Percentiles rank a stretch among this genome's conserved stretches.
phyloP scores from a whole-genome alignment of 2,329 filamentous ascomycete species.

The Zalaria sp. region DNA sequence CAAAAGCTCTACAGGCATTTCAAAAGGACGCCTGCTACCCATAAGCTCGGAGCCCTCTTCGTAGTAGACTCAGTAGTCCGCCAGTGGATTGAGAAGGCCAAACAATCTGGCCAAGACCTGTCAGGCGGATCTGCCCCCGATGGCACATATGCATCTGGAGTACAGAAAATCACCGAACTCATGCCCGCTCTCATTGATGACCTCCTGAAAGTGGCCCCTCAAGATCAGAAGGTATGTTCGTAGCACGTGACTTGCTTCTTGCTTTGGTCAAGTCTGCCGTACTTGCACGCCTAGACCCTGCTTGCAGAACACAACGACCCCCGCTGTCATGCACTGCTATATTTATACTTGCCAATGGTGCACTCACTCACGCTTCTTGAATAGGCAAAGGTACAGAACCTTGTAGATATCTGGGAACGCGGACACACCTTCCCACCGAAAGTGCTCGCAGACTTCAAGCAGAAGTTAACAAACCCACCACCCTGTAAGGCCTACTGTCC shows the following conservation, averaged over 20 bases:
- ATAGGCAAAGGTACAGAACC: conserved; percentile 91
- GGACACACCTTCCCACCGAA: conserved; percentile 74
- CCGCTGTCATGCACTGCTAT: not conserved
- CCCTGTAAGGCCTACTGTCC: conserved; percentile 46
- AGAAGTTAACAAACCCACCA: conserved; percentile 52
- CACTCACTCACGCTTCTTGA: conserved; percentile 13
- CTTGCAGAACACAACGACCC: no score
- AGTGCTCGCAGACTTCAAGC: conserved; percentile 72
- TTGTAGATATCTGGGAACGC: conserved; percentile 97
- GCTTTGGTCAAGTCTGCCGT: no score
- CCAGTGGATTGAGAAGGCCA: conserved; percentile 95
- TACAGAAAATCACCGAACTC: conserved; percentile 91
- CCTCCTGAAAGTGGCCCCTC: conserved; percentile 73
- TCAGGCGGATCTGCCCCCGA: conserved; percentile 70
- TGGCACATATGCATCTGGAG: conserved; percentile 87
- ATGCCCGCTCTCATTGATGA: conserved; percentile 92
- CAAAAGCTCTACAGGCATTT: conserved; percentile 96
- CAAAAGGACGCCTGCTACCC: conserved; percentile 83
- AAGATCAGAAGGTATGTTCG: conserved; percentile 89
- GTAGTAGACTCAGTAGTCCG: conserved; percentile 99
- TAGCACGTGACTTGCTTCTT: not conserved
- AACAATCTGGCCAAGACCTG: conserved; percentile 61
- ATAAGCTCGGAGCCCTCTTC: conserved; percentile 98
- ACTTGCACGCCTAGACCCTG: not conserved
- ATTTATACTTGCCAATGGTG: not conserved